Evolutionary conservation across 176 grass and related monocot genomes (phyloP).

Genomic region (Oryza rufipogon): DNA sequence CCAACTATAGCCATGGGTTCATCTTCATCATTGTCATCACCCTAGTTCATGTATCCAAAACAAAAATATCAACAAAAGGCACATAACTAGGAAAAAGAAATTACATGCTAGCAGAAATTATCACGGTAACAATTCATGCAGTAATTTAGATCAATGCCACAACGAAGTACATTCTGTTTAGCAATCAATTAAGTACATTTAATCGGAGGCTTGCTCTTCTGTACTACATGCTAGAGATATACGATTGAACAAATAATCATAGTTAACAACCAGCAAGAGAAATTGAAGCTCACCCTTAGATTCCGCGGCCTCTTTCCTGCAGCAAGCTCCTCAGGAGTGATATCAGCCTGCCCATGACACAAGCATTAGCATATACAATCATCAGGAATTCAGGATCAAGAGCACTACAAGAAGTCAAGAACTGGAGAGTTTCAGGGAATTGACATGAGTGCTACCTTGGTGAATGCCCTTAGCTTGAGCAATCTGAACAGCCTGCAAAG

Average conservation of each 20-base stretch:
- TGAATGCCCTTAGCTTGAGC: slow-evolving; percentile 61
- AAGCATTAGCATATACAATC: background rate
- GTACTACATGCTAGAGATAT: background rate
- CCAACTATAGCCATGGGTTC: slow-evolving; percentile 49
- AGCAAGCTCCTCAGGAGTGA: slow-evolving; percentile 70
- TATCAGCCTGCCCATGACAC: slow-evolving; percentile 61
- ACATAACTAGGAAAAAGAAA: background rate
- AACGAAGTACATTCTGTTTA: background rate
- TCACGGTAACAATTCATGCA: background rate
- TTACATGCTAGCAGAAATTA: background rate
- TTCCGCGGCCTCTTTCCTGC: slow-evolving; percentile 58
- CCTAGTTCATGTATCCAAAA: slow-evolving; percentile 45
- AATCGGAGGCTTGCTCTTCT: background rate
- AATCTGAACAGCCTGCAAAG: slow-evolving; percentile 56
- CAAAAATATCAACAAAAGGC: background rate
- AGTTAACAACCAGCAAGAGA: background rate
- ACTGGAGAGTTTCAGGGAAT: background rate
- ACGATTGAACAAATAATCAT: background rate
- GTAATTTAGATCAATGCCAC: background rate
- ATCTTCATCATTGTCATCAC: slow-evolving; percentile 42
- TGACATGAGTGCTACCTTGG: slow-evolving; percentile 51
- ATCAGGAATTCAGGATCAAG: background rate
- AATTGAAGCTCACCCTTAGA: slow-evolving; percentile 58
- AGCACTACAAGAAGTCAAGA: background rate
- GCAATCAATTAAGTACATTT: background rate